Evolutionary conservation across 257 asterid species (phyloP).

Genomic region (Eustoma russellianum): DNA sequence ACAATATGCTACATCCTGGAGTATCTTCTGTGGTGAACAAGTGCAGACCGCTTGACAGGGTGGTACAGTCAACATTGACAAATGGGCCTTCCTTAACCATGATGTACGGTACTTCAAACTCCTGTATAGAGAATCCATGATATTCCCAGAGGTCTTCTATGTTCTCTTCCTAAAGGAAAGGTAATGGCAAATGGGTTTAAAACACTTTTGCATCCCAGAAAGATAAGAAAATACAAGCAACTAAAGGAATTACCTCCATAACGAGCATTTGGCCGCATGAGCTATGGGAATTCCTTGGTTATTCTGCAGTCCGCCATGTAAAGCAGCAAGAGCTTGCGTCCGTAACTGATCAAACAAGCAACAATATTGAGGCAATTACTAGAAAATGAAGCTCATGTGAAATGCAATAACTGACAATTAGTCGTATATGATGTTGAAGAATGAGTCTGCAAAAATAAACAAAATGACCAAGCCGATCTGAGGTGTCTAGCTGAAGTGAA

Average conservation of each 20-base stretch:
- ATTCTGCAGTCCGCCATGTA: constrained; percentile 82
- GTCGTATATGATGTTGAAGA: too few relatives aligned
- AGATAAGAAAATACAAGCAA: constrained; percentile 12
- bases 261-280: constrained; percentile 81
- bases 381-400: too few relatives aligned
- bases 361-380: neutral
- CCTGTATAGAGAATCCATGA: constrained; percentile 72
- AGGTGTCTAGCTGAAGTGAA: too few relatives aligned
- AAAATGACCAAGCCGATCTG: too few relatives aligned
- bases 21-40: constrained; percentile 67
- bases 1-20: constrained; percentile 50
- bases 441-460: too few relatives aligned
- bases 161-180: constrained; percentile 67
- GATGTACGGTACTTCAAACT: constrained; percentile 89
- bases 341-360: constrained; percentile 58
- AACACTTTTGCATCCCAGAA: constrained; percentile 10
- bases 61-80: constrained; percentile 57
- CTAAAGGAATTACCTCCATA: constrained; percentile 61
- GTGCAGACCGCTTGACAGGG: constrained; percentile 79
- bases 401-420: too few relatives aligned
- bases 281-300: constrained; percentile 87
- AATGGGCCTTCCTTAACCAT: constrained; percentile 87
- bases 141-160: constrained; percentile 66
- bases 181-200: constrained; percentile 7
- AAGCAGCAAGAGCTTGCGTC: constrained; percentile 87